Base-by-base conservation (phyloP, 2,329 filamentous ascomycete species). In the Colletotrichum cereale region DNA sequence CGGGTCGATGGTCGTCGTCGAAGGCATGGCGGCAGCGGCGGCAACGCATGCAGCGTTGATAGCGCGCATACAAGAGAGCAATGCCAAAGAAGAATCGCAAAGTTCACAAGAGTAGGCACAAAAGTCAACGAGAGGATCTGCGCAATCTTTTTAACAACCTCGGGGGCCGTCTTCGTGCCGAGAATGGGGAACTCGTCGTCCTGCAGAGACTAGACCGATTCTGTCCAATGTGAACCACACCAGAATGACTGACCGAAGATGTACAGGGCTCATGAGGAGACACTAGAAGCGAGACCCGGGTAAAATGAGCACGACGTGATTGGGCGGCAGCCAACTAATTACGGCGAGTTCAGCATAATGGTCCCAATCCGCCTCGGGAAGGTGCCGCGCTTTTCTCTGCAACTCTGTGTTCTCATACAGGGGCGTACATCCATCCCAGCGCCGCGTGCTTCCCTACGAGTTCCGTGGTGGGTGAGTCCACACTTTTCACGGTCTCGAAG, bases 1-100 rank as follows among this genome's bases (percentile, higher is more conserved):
- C 18, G 76, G 74, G 34, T 71, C 67, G 66, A 71, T 40, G 12
- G 38, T 63, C 44, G 53, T 12, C 18, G 44, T 53, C 44, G 62
- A 53, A 31, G 62, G 56, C 66, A 69, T 69, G 50, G 7, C 62
- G 14, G 62, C 21, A n/a, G 42, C 62, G 26, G 58, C 47, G n/a
- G 24, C 24, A 21, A 52, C 26, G 48, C 48, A 24, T 36, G 55
- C 66, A 36, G 48, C 44, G 61, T 42, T 29, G 48, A 60, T 11
- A 16, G 29, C 62, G 44, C 62, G 57, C 40, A 38, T 36, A 50
- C 11, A 14, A 3, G 16, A 40, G 1, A 50, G 16, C 18, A 29
- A 29, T 34, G 60, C 47, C 29, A 34, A 34, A 53, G 34, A 40
- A 34, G 18, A 42, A 47, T 56, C n/a, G 31, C 38, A n/a, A 62